Evolutionary conservation across 176 grass and related monocot genomes (phyloP).

Genomic region (Saccharum spontaneum): DNA sequence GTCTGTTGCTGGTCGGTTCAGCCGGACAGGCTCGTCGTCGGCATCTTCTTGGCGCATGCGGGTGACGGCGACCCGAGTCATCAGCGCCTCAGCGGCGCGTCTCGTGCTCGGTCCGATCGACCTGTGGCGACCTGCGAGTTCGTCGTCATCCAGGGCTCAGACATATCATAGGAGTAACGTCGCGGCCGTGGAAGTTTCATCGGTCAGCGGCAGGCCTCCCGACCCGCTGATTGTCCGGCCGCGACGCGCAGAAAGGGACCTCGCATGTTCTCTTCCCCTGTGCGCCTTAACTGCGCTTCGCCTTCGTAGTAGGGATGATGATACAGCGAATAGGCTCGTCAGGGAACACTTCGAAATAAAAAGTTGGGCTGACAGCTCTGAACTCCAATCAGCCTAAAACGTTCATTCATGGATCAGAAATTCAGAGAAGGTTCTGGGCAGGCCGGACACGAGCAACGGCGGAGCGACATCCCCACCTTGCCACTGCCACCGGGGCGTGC

Average conservation of each 20-base stretch:
- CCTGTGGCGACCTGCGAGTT: neutral
- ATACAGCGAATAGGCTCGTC: neutral
- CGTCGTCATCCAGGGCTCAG: neutral
- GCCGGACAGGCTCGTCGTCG: neutral
- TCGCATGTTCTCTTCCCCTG: neutral
- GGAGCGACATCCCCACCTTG: neutral
- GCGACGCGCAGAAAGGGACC: slow-evolving; percentile 10
- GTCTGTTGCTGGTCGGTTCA: neutral
- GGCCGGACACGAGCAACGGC: neutral
- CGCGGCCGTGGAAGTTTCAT: slow-evolving; percentile 8
- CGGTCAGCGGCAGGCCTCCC: neutral
- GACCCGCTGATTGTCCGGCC: neutral
- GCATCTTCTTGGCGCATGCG: neutral
- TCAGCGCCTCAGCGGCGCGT: slow-evolving; percentile 5
- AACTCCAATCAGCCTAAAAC: neutral
- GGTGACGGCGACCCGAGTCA: slow-evolving; percentile 6
- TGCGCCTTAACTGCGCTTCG: neutral
- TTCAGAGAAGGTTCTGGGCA: neutral
- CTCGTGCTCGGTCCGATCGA: neutral
- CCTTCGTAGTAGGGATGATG: neutral
- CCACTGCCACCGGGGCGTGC: neutral
- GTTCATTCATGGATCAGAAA: neutral
- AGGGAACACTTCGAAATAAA: neutral
- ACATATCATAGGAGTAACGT: neutral
- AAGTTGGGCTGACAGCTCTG: neutral